Percentiles rank a stretch among this genome's conserved stretches.
phyloP scores from a whole-genome alignment of 2,329 filamentous ascomycete genomes.

The Tolypocladium album region DNA sequence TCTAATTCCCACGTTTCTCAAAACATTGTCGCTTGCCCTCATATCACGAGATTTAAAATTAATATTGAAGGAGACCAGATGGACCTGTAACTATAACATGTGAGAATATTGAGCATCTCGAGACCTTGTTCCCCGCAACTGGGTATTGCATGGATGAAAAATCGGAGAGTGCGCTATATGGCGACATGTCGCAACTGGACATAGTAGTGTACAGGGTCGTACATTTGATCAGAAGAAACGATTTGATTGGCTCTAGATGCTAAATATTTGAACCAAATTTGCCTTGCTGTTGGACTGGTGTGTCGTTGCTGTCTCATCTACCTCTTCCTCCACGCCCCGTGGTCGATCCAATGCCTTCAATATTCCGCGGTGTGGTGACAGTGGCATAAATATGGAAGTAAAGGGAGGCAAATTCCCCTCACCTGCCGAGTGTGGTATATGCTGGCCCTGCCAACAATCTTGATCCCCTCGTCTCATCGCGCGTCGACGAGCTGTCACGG shows the following conservation, averaged over 20 bases:
- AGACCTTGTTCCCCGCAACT: too few relatives aligned
- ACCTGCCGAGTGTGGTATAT: not conserved
- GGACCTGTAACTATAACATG: too few relatives aligned
- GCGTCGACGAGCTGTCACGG: conserved; percentile 2
- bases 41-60: too few relatives aligned
- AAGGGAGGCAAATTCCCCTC: not conserved
- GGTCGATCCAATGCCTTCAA: not conserved
- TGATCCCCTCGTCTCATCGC: not conserved
- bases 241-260: not conserved
- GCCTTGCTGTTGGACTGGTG: not conserved
- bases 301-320: not conserved
- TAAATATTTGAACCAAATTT: not conserved
- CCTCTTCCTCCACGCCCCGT: not conserved
- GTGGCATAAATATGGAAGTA: not conserved
- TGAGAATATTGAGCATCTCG: too few relatives aligned
- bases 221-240: too few relatives aligned
- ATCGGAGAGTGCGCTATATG: too few relatives aligned
- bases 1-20: not conserved
- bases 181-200: too few relatives aligned
- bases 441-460: not conserved
- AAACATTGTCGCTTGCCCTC: too few relatives aligned
- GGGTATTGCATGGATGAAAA: too few relatives aligned
- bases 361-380: not conserved
- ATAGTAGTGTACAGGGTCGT: too few relatives aligned
- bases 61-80: too few relatives aligned